Conservation (phyloP, 2,329 filamentous ascomycete species). For the Aspergillus sp. region DNA sequence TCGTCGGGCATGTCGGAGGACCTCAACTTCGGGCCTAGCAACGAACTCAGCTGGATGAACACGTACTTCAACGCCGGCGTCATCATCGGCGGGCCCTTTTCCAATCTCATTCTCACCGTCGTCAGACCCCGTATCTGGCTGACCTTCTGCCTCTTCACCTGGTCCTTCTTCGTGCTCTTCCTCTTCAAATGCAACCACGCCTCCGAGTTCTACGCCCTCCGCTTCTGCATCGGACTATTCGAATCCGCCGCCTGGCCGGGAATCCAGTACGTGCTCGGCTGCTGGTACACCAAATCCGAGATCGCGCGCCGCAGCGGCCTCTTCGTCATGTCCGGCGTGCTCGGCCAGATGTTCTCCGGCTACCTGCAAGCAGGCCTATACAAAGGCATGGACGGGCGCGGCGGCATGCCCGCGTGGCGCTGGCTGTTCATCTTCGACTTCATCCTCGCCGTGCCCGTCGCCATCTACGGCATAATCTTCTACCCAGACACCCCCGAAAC, state of each 20-base stretch:
- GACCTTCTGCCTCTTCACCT: slow-evolving; percentile 32
- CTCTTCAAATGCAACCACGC: slow-evolving; percentile 29
- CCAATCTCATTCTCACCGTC: slow-evolving; percentile 37
- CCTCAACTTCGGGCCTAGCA: slow-evolving; percentile 44
- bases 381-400: not conserved
- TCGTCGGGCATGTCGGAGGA: slow-evolving; percentile 51
- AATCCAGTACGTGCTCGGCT: slow-evolving; percentile 18
- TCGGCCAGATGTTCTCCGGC: slow-evolving; percentile 1
- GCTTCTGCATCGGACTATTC: slow-evolving; percentile 20
- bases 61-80: slow-evolving; percentile 47
- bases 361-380: slow-evolving; percentile 1
- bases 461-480: not conserved
- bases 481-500: slow-evolving; percentile 1
- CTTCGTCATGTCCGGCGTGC: slow-evolving; percentile 16
- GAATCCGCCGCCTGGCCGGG: slow-evolving; percentile 19
- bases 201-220: slow-evolving; percentile 16
- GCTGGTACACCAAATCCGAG: slow-evolving; percentile 19
- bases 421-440: slow-evolving; percentile 6
- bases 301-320: slow-evolving; percentile 13
- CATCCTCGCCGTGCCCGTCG: not conserved
- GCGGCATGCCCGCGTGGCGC: not conserved
- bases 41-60: slow-evolving; percentile 38
- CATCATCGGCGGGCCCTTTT: slow-evolving; percentile 33
- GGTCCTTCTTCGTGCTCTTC: slow-evolving; percentile 44
- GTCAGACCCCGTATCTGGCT: slow-evolving; percentile 33